Percentiles rank a stretch among this genome's conserved stretches.
These are phyloP conservation scores for Ziziphus jujuba DNA, from an alignment of 306 rosid species.

Conservation along the genomic window DNA sequence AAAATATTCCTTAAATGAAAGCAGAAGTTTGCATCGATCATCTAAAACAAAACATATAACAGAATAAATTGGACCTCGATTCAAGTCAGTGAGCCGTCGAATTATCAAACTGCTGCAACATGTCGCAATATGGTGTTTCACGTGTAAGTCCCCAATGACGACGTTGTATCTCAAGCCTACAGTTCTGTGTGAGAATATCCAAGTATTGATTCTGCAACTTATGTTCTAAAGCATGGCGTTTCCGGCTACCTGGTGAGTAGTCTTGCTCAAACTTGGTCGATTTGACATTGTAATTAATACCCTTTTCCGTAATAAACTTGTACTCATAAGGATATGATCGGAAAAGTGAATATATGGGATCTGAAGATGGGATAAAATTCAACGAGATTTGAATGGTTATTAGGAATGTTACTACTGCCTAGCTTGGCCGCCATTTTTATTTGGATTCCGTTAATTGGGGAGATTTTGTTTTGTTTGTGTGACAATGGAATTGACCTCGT, in stretches of 20 bases:
- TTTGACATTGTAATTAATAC: slow-evolving; percentile 82
- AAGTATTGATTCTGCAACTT: slow-evolving; percentile 73
- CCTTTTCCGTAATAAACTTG: slow-evolving; percentile 56
- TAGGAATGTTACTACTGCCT: too few relatives aligned
- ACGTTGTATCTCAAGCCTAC: slow-evolving; percentile 79
- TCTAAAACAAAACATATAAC: slow-evolving; percentile 34
- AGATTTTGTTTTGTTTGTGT: too few relatives aligned
- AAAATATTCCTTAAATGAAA: slow-evolving; percentile 15
- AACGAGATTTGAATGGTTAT: too few relatives aligned
- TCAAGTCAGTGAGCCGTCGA: slow-evolving; percentile 37
- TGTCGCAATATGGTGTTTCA: slow-evolving; percentile 92
- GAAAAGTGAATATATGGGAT: slow-evolving; percentile 59
- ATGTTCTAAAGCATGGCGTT: slow-evolving; percentile 50
- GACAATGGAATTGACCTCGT: too few relatives aligned
- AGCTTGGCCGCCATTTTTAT: too few relatives aligned
- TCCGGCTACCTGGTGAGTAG: slow-evolving; percentile 42
- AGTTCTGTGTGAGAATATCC: slow-evolving; percentile 68
- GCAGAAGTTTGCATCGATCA: slow-evolving; percentile 42
- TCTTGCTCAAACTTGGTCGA: slow-evolving; percentile 67
- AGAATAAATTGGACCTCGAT: slow-evolving; percentile 40
- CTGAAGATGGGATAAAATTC: slow-evolving; percentile 78
- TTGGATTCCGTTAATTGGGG: too few relatives aligned
- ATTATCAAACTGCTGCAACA: slow-evolving; percentile 59
- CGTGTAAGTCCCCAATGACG: slow-evolving; percentile 87
- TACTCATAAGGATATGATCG: slow-evolving; percentile 69